Base-by-base conservation (phyloP, 345 rosid genomes). In the Zanthoxylum bungeanum region DNA sequence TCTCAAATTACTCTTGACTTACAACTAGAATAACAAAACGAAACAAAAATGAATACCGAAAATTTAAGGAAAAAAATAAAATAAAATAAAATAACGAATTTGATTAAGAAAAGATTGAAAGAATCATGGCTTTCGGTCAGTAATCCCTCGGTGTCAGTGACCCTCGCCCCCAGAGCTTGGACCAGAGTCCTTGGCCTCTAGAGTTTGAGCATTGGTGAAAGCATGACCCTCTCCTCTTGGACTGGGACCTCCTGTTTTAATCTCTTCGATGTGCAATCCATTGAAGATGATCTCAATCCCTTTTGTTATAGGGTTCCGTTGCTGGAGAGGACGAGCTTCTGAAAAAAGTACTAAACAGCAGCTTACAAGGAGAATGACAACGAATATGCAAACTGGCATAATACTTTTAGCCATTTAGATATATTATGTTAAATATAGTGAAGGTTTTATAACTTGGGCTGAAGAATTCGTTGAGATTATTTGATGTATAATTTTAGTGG, bases 181-280 rank as follows among this genome's bases (percentile, higher is more conserved):
- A 57, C 81, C 77, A 1, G 81, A 75, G 52, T 70, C n/a, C 17
- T 69, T 56, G 49, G 52, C 68, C 68, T 22, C 22, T 16, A 19
- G 55, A 25, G 34, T 60, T 7, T 72, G 69, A 42, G 64, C 56
- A 58, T 52, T 24, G 4, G 73, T 61, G 61, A 65, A 49, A 2
- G 37, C 59, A 51, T 77, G 81, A 61, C 84, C 84, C 6, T 68
- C 42, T 27, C 80, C 75, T 6, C 74, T 70, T 1, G 40, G 0
- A 57, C 80, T 79, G 7, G 88, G 88, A 37, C 86, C 85, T 61
- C 78, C 81, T 0, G 68, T 79, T 73, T 83, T 79, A 49, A 84
- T 76, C 11, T 75, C 84, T 60, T 60, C 66, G 14, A 80, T 30
- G 42, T 51, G 33, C 62, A 77, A 39, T n/a, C 73, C 83, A 59